Base-by-base conservation (phyloP, 208 protist genomes). In the Spongospora subterranea region DNA sequence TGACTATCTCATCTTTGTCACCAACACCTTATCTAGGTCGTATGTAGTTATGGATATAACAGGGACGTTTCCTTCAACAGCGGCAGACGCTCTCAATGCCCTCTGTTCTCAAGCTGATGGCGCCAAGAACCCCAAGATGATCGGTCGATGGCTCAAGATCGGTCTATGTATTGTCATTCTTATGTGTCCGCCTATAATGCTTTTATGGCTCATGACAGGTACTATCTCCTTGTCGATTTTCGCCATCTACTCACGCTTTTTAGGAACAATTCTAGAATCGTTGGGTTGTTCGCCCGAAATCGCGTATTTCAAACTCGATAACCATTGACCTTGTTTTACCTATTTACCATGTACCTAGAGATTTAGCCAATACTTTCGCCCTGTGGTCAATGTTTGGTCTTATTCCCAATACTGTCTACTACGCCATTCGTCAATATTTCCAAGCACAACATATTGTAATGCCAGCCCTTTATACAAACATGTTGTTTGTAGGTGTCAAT, bases 31-130 rank as follows among this genome's bases (percentile, higher is more conserved):
- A 24, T 60, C 6, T 29, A 60, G 50, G 71, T 6, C 88, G 1
- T 76, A n/a, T 1, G 88, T 89, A 20, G 46, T 60, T 45, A 89
- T 89, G 88, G 54, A 71, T 45, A n/a, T 89, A 32, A 71, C 54
- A 20, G 6, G 17, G 1, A 65, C 32, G n/a, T 89, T 89, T 45
- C 50, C 54, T 20, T 89, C 54, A 13, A 71, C 88, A 89, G 50
- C 88, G 6, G 88, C 50, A 20, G 46, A 89, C n/a, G 29, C 88
- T 20, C 6, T 89, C 38, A 89, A 89, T 32, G 54, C 50, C 13
- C 88, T 89, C 64, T 89, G 88, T n/a, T 89, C 88, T 20, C 88
- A 89, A 45, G 88, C 88, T 13, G 6, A 76, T 39, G 88, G 88
- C 6, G 88, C 88, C 46, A 32, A 71, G 29, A 60, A 89, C 65